Base-by-base conservation (phyloP, 2,329 filamentous ascomycete species). In the Aspergillus clavatus region DNA sequence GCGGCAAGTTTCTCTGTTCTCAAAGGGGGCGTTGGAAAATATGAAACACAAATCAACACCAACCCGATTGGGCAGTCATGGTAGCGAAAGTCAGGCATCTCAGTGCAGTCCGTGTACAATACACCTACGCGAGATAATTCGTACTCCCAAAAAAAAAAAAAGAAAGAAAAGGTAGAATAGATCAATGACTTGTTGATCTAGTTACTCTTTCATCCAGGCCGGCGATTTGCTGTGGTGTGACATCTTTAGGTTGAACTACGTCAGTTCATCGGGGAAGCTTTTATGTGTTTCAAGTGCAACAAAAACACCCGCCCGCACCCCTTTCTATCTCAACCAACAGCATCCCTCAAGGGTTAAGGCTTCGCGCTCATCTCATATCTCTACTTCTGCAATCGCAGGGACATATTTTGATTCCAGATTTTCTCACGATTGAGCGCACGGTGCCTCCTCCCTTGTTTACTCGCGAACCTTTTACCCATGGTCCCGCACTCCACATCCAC, bases 401-500 rank as follows among this genome's bases (percentile, higher is more conserved):
- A 12, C 23, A 28, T 8, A 16, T 28, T 29, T 11, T 22, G 14
- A n/a, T 28, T 38, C 24, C 21, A 26, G 26, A 37, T 26, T 5
- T 33, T 49, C 33, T 46, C 45, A 38, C 44, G 27, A 36, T 42
- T 36, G 44, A 44, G 47, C 45, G 47, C 24, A 35, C 49, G 43
- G 51, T 53, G 47, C 54, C 51, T 58, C 55, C 49, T 24, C n/a
- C n/a, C n/a, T 58, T 51, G 52, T 56, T 52, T 51, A 51, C 48
- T 50, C 55, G 51, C 52, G 38, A 50, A 53, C 40, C 40, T 45
- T 54, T 47, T 48, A 55, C 60, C 54, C 53, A 66, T 67, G 65
- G 57, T 67, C 62, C 56, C 58, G 51, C 60, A 57, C 53, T 58
- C 56, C 56, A 50, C 52, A 35, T 53, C 42, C 51, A 16, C 51